A percentile compares a stretch with the other conserved stretches of the same genome.
phyloP scores from a whole-genome alignment of 345 rosid genomes.

The Microthlaspi erraticum region DNA sequence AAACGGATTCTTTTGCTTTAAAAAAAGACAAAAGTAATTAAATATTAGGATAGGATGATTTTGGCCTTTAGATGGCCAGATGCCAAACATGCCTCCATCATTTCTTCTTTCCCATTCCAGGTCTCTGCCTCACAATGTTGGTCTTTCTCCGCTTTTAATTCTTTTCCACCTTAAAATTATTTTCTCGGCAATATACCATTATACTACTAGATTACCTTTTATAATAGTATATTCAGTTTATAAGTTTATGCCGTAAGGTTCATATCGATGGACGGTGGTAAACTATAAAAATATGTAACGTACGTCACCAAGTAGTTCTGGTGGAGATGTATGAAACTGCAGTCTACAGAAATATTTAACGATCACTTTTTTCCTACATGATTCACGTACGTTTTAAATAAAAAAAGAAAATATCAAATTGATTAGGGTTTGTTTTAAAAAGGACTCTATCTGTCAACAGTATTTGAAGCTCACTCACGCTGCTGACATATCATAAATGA shows the following conservation, averaged over 20 bases:
- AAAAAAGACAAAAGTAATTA: conserved; percentile 37
- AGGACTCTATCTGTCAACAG: background rate
- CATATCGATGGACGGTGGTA: conserved; percentile 8
- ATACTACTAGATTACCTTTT: background rate
- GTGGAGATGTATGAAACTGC: no score
- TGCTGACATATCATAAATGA: background rate
- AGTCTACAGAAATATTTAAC: no score
- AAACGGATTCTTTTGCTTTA: conserved; percentile 42
- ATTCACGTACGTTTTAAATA: background rate
- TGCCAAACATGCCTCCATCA: conserved; percentile 49
- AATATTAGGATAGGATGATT: conserved; percentile 41
- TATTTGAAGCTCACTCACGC: background rate
- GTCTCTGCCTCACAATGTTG: conserved; percentile 45
- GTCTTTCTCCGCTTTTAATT: conserved; percentile 21
- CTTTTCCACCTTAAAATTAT: conserved; percentile 14
- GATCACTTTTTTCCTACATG: background rate
- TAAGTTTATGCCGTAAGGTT: conserved; percentile 6
- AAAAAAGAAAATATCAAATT: background rate
- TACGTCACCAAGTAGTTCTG: no score
- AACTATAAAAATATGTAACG: no score
- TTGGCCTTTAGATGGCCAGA: conserved; percentile 45
- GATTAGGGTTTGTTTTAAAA: background rate
- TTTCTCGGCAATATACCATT: conserved; percentile 9
- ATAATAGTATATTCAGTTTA: background rate
- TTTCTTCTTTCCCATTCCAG: conserved; percentile 37